Conservation (phyloP, 2,329 filamentous ascomycete species). For the Pseudogymnoascus sp. region DNA sequence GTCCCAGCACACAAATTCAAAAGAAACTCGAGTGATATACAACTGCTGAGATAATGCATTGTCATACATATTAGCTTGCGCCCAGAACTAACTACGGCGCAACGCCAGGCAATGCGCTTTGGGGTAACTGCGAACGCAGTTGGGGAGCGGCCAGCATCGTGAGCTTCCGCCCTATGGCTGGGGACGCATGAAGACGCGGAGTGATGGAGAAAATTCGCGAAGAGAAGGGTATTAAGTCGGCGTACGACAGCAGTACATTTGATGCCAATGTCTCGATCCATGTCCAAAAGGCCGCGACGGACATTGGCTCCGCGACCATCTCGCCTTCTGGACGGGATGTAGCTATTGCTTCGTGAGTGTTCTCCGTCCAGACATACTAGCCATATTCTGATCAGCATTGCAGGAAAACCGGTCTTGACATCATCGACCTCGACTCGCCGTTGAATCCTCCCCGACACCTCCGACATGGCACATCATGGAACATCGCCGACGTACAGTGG, state of each 20-base stretch:
- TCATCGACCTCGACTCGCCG: conserved; percentile 85
- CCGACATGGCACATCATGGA: conserved; percentile 82
- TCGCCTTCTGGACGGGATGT: conserved; percentile 86
- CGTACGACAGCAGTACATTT: conserved; percentile 81
- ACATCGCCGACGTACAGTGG: conserved; percentile 95
- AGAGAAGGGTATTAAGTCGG: conserved; percentile 53
- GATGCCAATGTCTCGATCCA: conserved; percentile 77
- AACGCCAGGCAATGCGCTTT: conserved; percentile 4
- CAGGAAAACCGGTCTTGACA: conserved; percentile 70
- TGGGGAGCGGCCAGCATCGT: neutral
- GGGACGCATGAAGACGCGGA: conserved; percentile 1
- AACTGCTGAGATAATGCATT: neutral
- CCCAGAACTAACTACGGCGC: neutral
- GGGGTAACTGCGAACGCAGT: neutral
- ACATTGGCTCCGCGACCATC: conserved; percentile 82
- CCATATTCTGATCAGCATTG: neutral
- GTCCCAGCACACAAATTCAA: neutral
- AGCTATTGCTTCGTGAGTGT: conserved; percentile 65
- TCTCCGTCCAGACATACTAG: neutral
- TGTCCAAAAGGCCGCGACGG: conserved; percentile 45
- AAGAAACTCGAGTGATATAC: neutral
- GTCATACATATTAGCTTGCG: neutral
- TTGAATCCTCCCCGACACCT: conserved; percentile 80
- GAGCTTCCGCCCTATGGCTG: conserved; percentile 3
- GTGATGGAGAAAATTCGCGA: conserved; percentile 38